A percentile compares a stretch with the other conserved stretches of the same genome.
Conservation (phyloP, 306 rosid genomes). For the Cucumis melo region DNA sequence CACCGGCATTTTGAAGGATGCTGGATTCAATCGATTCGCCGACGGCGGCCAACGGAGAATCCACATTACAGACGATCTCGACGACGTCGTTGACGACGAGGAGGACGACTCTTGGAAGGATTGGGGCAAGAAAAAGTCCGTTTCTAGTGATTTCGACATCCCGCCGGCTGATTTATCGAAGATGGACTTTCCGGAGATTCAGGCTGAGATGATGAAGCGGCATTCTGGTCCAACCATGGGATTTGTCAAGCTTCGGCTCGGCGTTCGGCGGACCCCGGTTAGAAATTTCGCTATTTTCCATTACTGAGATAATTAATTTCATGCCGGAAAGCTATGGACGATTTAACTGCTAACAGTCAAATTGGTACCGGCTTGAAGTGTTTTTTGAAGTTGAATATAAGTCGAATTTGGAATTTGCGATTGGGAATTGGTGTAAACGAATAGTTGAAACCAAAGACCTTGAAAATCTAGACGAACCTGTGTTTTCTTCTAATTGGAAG, state of each 20-base stretch:
- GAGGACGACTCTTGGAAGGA: constrained; percentile 81
- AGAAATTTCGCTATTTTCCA: neutral
- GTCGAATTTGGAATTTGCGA: neutral
- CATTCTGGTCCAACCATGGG: constrained; percentile 60
- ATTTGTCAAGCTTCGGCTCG: constrained; percentile 72
- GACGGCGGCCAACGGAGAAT: constrained; percentile 42
- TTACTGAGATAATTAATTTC: neutral
- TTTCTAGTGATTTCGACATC: constrained; percentile 17
- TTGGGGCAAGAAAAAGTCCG: constrained; percentile 65
- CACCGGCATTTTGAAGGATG: constrained; percentile 9
- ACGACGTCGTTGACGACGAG: constrained; percentile 74
- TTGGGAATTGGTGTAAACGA: neutral
- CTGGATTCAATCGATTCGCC: constrained; percentile 18
- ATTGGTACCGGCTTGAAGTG: neutral
- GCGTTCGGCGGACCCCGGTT: constrained; percentile 51
- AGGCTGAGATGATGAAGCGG: constrained; percentile 59
- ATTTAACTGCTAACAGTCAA: neutral
- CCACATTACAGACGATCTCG: constrained; percentile 75
- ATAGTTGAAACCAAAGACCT: neutral
- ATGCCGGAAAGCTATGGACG: neutral
- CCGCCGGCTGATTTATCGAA: constrained; percentile 43
- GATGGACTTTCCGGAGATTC: constrained; percentile 60
- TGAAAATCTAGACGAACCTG: neutral
- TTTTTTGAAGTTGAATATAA: neutral
- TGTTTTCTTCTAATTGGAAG: neutral